Percentiles rank a stretch among this genome's conserved stretches.
Evolutionary conservation across 2,329 filamentous ascomycete species (phyloP).

Genomic region (Paecilomyces variotii): DNA sequence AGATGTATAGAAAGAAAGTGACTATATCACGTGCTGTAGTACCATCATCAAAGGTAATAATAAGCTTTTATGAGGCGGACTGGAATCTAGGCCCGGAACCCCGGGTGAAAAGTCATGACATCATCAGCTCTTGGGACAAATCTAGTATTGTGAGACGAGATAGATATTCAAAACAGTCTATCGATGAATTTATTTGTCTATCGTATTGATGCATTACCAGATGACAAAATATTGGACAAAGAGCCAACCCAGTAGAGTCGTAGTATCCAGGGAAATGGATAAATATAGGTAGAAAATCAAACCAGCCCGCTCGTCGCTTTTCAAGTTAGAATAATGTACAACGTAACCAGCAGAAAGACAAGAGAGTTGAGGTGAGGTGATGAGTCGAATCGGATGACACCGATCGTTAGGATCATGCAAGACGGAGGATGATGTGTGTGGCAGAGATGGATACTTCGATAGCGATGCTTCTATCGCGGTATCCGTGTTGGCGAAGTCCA

Average conservation of each 20-base stretch:
- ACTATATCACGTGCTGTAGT: too few species aligned
- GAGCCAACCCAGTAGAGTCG: background rate
- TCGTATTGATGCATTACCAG: background rate
- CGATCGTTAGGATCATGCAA: background rate
- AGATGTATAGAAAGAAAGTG: too few species aligned
- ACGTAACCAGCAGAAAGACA: background rate
- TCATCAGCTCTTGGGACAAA: background rate
- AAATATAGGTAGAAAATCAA: background rate
- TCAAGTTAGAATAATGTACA: background rate
- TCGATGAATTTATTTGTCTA: background rate
- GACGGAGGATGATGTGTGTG: background rate
- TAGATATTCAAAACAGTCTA: background rate
- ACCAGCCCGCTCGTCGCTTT: background rate
- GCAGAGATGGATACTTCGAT: background rate
- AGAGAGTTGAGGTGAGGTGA: background rate
- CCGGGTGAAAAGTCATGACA: background rate
- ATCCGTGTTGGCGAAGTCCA: background rate
- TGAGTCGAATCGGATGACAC: background rate
- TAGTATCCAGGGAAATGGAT: background rate
- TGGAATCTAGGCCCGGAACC: too few species aligned
- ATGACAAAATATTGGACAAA: background rate
- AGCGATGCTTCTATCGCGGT: background rate
- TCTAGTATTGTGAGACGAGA: background rate
- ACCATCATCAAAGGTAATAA: too few species aligned
- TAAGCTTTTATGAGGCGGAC: too few species aligned